Percentiles rank a stretch among this genome's conserved stretches.
These are phyloP conservation scores for Cystobasidium slooffiae DNA, from an alignment of 1,284 basidiomycete species.

Conservation along the genomic window DNA sequence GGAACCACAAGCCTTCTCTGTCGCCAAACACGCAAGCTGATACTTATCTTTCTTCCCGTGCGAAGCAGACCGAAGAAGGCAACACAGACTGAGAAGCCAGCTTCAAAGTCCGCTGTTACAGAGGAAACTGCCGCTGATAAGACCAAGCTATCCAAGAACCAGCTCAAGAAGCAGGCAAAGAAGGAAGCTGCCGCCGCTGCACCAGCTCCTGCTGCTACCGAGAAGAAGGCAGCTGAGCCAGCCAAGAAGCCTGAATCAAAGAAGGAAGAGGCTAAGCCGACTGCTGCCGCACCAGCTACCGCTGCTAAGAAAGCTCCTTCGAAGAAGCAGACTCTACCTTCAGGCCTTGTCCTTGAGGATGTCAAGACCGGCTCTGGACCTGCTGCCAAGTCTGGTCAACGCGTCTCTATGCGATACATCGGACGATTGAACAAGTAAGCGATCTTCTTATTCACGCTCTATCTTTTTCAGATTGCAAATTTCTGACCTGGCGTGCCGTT, in stretches of 20 bases:
- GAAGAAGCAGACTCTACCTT: conserved; percentile 62
- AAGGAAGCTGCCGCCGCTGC: conserved; percentile 65
- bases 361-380: conserved; percentile 77
- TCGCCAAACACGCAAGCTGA: neutral
- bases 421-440: conserved; percentile 59
- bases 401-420: conserved; percentile 82
- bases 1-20: too few species aligned
- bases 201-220: conserved; percentile 61
- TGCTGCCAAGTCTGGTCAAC: conserved; percentile 81
- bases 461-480: neutral
- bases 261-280: conserved; percentile 60
- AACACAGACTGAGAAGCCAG: conserved; percentile 48
- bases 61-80: conserved; percentile 52
- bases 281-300: conserved; percentile 51
- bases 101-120: conserved; percentile 48
- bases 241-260: conserved; percentile 53
- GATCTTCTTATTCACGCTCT: neutral
- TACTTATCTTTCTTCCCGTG: conserved; percentile 17
- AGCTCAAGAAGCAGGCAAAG: conserved; percentile 62
- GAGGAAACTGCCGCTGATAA: conserved; percentile 40
- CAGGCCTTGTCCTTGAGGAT: conserved; percentile 79
- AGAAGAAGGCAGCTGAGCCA: conserved; percentile 47
- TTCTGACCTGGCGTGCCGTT: neutral
- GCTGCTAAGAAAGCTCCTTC: conserved; percentile 50
- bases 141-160: conserved; percentile 54